A percentile compares a stretch with the other conserved stretches of the same genome.
Conservation (phyloP, 2,329 filamentous ascomycete genomes). For the Ophidiomyces ophidiicola region DNA sequence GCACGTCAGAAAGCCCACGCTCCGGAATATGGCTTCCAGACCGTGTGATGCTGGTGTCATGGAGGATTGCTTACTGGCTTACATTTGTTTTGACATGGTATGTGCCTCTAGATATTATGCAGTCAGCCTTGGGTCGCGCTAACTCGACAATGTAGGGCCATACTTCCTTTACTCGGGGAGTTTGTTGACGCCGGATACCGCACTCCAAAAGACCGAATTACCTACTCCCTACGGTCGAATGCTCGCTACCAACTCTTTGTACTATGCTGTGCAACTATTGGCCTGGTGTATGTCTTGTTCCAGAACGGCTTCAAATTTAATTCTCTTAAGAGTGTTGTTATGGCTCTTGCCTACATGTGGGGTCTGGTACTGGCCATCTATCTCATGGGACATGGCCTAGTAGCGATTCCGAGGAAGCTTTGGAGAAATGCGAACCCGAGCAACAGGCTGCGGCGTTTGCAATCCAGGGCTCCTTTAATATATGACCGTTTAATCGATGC, state of each 20-base stretch:
- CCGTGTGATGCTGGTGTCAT: slow-evolving; percentile 67
- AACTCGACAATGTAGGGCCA: slow-evolving; percentile 47
- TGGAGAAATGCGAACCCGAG: slow-evolving; percentile 69
- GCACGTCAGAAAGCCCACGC: slow-evolving; percentile 57
- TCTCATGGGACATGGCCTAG: slow-evolving; percentile 92
- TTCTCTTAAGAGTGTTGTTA: slow-evolving; percentile 70
- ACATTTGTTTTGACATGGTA: slow-evolving; percentile 92
- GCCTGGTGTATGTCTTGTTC: slow-evolving; percentile 71
- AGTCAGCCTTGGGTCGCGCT: neutral
- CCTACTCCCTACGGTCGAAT: slow-evolving; percentile 79
- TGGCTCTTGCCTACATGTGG: slow-evolving; percentile 93
- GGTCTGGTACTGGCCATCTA: slow-evolving; percentile 85
- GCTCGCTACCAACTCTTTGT: slow-evolving; percentile 78
- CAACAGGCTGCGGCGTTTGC: slow-evolving; percentile 59
- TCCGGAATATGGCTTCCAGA: slow-evolving; percentile 81
- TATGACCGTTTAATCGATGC: slow-evolving; percentile 85
- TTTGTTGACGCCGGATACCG: slow-evolving; percentile 91
- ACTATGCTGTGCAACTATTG: slow-evolving; percentile 55
- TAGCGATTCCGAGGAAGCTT: slow-evolving; percentile 72
- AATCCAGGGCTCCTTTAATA: slow-evolving; percentile 64
- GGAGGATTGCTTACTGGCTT: slow-evolving; percentile 94
- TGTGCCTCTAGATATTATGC: slow-evolving; percentile 16
- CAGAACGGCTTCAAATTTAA: slow-evolving; percentile 60
- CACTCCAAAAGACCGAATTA: slow-evolving; percentile 64
- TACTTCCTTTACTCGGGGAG: slow-evolving; percentile 84